These are phyloP conservation scores for Tetracladium setigerum DNA, from an alignment of 495 filamentous ascomycete species.

Conservation along the genomic window DNA sequence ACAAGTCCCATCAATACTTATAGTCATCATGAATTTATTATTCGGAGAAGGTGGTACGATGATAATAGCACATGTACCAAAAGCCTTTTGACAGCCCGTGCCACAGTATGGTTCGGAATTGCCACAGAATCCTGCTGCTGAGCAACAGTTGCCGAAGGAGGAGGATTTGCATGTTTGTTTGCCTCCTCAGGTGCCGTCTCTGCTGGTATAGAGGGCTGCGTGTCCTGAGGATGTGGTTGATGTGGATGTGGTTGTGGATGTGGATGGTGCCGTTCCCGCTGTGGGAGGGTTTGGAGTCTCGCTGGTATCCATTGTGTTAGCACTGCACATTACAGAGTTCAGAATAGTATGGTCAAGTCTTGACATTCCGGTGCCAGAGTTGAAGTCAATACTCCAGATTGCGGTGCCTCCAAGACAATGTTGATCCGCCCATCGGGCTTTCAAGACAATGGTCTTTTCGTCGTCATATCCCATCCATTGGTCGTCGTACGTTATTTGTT, in stretches of 20 bases:
- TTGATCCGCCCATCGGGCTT: conserved; percentile 22
- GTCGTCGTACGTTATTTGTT: conserved; percentile 23
- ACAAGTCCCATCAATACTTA: not conserved
- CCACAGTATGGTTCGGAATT: not conserved
- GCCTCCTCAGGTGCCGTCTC: conserved; percentile 2
- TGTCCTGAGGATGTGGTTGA: too few species aligned
- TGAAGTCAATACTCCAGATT: conserved; percentile 12
- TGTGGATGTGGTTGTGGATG: too few species aligned
- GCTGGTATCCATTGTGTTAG: not conserved
- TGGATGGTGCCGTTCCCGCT: too few species aligned
- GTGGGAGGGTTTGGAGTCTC: not conserved
- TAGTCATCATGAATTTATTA: too few species aligned
- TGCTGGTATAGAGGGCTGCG: not conserved
- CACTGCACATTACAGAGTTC: not conserved
- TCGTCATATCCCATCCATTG: conserved; percentile 29
- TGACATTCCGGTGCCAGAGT: conserved; percentile 9
- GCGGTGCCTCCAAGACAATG: conserved; percentile 25
- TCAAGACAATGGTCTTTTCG: conserved; percentile 18
- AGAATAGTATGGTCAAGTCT: not conserved
- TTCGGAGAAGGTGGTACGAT: too few species aligned
- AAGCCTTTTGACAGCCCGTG: not conserved
- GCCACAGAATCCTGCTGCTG: not conserved
- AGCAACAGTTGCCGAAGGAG: conserved; percentile 2
- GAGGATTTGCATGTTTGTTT: not conserved
- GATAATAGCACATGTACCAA: not conserved